Evolutionary conservation across 2,329 filamentous ascomycete species (phyloP), one percentile per base, ranked within the genome.

Genomic region (Penicillium sp.): DNA sequence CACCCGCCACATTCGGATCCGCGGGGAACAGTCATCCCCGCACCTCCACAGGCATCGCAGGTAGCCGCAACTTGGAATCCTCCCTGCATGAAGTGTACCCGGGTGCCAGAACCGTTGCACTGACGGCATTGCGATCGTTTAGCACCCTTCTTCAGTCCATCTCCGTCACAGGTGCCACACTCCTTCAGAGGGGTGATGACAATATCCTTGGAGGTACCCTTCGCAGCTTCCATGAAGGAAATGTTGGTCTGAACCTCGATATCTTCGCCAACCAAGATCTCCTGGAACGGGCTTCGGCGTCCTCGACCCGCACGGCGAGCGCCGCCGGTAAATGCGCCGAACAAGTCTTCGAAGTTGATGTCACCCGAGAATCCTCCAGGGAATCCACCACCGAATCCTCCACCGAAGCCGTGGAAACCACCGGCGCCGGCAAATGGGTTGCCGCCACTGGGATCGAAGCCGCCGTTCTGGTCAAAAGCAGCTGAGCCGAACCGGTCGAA

Each of bases 1-100:
- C 93, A 98, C 0, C 81, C 78, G 51, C 77, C 75, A 70, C 93
- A 98, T 63, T 94, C 87, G 10, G 82, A 84, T 39, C 88, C 88
- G 59, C 79, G 81, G 2, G 93, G 89, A 31, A 88, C 84, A 2
- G 79, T 77, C 45, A 83, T 75, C 41, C 93, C 93, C 38, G 80
- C 83, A 3, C 93, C 93, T 45, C 83, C 83, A 67, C 93, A 98
- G 32, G 81, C 73, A 19, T 80, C 77, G 69, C 93, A 98, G 1
- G 89, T 94, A 54, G 87, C 88, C 4, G 87, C 88, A 84, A 98
- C 91, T 73, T 97, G 91, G 73, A 98, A 97, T 22, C 89, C 90
- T 47, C 89, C 89, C 60, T 88, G 83, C 79, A 96, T 86, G 64
- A 88, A 85, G 69, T 95, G 88, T 42, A 97, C 84, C 49, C 87